Evolutionary conservation across 192 early-diverging fungal species (phyloP), one percentile per base, ranked within the genome.

Genomic region (Coemansia umbellata): DNA sequence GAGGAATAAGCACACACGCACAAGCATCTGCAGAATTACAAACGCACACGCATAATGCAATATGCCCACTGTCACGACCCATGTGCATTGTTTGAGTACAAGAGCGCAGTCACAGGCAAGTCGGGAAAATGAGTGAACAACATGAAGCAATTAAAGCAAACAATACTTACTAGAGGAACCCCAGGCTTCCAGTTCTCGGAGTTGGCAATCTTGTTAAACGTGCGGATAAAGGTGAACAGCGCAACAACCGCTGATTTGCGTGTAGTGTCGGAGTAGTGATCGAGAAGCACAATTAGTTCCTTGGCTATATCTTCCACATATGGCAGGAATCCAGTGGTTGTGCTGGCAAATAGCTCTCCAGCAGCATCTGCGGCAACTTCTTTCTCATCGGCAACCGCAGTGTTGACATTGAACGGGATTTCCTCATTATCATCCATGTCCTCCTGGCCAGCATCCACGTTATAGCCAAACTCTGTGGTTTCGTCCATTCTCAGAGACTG

Each of bases 381-480:
- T 77, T 95, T 95, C 61, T 95, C 93, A 35, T 93, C 90, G 4
- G 92, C 89, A 65, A 95, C 79, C 17, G 86, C 91, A 23, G 87
- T 87, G 55, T 80, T 86, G 42, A 89, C 76, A 19, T 77, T 81
- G 47, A 85, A 74, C n/a, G 67, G 69, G n/a, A 63, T 58, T 15
- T 85, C 80, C 17, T 81, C 84, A 23, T 84, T 80, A 3, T 83
- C 81, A 26, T 84, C 81, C 26, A 77, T 82, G 6, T 79, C 80
- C 13, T 61, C 58, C 18, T 53, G 45, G 27, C 30, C 50, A 5
- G 21, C 21, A 15, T 40, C 50, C 1, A 58, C 58, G 8, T 41
- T 39, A 21, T 36, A 41, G 10, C 59, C 79, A 48, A 72, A 56
- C 23, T 55, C 45, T 13, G 58, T 24, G 11, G 53, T 81, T 65